Percentiles rank a stretch among this genome's conserved stretches.
Conservation (phyloP, 2,329 filamentous ascomycete species). For the Claviceps paspali region DNA sequence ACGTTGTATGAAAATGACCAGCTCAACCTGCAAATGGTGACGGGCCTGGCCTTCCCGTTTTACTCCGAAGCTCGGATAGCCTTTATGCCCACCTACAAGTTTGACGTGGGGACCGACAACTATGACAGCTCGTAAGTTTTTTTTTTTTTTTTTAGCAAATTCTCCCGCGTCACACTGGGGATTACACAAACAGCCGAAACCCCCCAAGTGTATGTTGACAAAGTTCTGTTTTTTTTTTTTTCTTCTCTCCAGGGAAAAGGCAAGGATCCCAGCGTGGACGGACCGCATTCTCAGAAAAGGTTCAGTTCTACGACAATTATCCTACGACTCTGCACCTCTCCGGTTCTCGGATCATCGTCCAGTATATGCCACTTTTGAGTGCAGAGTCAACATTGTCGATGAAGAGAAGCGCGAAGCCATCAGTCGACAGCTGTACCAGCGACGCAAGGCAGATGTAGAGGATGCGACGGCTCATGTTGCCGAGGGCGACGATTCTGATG, state of each 20-base stretch:
- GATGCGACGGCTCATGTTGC: slow-evolving; percentile 41
- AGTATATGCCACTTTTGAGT: slow-evolving; percentile 80
- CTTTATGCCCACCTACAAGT: slow-evolving; percentile 93
- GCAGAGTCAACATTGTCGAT: slow-evolving; percentile 66
- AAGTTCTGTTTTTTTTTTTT: neutral
- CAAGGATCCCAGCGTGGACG: slow-evolving; percentile 91
- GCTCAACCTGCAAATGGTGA: slow-evolving; percentile 92
- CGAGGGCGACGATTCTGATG: slow-evolving; percentile 43
- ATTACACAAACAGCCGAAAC: too few relatives aligned
- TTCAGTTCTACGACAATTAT: slow-evolving; percentile 61
- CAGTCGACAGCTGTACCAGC: slow-evolving; percentile 58
- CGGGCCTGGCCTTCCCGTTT: slow-evolving; percentile 73
- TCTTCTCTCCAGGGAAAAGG: slow-evolving; percentile 52
- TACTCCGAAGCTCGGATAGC: slow-evolving; percentile 82
- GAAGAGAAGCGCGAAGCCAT: slow-evolving; percentile 58
- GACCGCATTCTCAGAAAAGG: slow-evolving; percentile 86
- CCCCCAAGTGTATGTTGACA: neutral
- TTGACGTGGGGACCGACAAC: slow-evolving; percentile 70
- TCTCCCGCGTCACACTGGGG: too few relatives aligned
- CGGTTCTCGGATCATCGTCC: slow-evolving; percentile 93
- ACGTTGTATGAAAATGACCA: slow-evolving; percentile 85
- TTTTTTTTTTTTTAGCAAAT: neutral
- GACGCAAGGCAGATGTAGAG: slow-evolving; percentile 51
- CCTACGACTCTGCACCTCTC: slow-evolving; percentile 70
- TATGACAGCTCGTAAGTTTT: slow-evolving; percentile 74